These are phyloP conservation scores for Paragyromitra xinjiangensis DNA, from an alignment of 495 filamentous ascomycete species.

Conservation along the genomic window DNA sequence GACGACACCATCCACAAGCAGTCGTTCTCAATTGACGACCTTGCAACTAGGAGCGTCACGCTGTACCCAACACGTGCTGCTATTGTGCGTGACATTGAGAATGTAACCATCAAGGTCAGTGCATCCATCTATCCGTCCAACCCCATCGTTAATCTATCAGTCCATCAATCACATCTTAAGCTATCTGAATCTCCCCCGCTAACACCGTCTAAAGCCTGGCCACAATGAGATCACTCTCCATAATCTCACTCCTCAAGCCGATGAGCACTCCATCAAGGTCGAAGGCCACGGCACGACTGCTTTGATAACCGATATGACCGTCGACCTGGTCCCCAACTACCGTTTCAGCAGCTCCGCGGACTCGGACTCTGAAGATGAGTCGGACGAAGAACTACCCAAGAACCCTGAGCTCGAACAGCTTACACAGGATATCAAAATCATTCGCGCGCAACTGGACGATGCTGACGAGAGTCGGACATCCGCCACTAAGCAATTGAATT, in stretches of 20 bases:
- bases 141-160: not conserved
- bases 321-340: conserved; percentile 69
- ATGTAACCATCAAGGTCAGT: conserved; percentile 67
- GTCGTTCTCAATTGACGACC: conserved; percentile 64
- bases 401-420: conserved; percentile 50
- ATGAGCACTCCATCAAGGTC: conserved; percentile 75
- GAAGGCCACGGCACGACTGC: conserved; percentile 69
- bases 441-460: conserved; percentile 52
- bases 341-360: conserved; percentile 63
- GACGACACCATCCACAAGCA: conserved; percentile 58
- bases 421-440: conserved; percentile 45
- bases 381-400: conserved; percentile 49
- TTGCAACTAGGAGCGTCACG: conserved; percentile 69
- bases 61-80: conserved; percentile 71
- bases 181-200: not conserved
- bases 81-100: conserved; percentile 70
- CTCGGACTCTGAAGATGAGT: conserved; percentile 58
- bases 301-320: conserved; percentile 72
- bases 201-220: conserved; percentile 62
- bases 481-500: conserved; percentile 37
- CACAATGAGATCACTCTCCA: conserved; percentile 71
- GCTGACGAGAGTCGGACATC: conserved; percentile 59
- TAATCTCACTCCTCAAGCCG: conserved; percentile 71
- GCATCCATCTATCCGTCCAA: too few relatives aligned
- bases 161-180: not conserved